Evolutionary conservation across 805 yeast genomes (phyloP), one percentile per base, ranked within the genome.

Genomic region (Lachancea sp.): DNA sequence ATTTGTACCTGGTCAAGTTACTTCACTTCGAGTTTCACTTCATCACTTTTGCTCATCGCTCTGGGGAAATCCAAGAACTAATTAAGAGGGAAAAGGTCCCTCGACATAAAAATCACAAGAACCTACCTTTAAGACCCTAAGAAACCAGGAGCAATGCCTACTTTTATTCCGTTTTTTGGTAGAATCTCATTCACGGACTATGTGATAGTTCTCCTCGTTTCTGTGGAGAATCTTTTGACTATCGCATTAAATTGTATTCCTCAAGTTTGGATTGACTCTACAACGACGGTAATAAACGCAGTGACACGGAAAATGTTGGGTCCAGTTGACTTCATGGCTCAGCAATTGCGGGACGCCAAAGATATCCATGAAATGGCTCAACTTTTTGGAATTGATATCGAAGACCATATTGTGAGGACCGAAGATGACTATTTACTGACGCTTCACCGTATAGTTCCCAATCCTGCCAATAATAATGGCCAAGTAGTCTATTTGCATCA

Each of bases 401-500:
- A 88, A 50, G 84, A 81, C 52, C 89, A 85, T 55, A 65, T 90
- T 8, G 87, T 87, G 1, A 65, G 71, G 37, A 89, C 97, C 0
- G 64, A 69, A 32, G 97, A 89, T 57, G 82, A 81, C 24, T 89
- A 85, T 55, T 55, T 85, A 16, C 66, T 89, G 20, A 83, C 88
- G 0, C 49, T 87, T 2, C 96, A 89, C 54, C 67, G 95, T 34
- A 69, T 86, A 2, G 72, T 72, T 34, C 75, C 76, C 7, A 36
- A 36, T 24, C 33, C 43, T 26, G 39, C 22, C 12, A 54, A 49
- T 8, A 46, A 67, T 11, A 55, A 60, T 36, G 63, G 61, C 0
- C 70, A 74, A 39, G 80, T 82, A 1, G 83, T 84, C 0, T 90
- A 84, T 57, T 71, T 90, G 40, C 97, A 90, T 58, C 97, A 90